Evolutionary conservation across 73 alveolate species (phyloP).

Genomic region (Tetrahymena thermophila): DNA sequence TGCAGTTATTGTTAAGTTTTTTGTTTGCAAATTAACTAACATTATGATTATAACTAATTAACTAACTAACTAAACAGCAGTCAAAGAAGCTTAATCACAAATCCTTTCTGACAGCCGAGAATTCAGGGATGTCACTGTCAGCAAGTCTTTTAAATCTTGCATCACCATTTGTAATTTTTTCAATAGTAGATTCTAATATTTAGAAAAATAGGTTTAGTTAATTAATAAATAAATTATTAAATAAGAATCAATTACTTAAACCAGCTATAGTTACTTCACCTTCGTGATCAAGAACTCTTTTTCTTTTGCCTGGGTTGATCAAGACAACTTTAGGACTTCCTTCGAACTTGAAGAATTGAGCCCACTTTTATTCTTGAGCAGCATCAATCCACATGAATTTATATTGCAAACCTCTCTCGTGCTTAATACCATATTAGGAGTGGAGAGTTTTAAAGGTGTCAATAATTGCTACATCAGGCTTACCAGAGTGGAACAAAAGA

Average conservation of each 20-base stretch:
- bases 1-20: not conserved
- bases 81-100: not conserved
- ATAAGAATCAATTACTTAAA: not conserved
- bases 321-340: slow-evolving; percentile 52
- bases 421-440: not conserved
- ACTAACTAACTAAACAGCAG: not conserved
- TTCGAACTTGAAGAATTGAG: slow-evolving; percentile 32
- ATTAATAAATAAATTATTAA: too few relatives aligned
- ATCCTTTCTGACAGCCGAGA: not conserved
- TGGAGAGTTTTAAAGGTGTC: slow-evolving; percentile 9
- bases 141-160: slow-evolving; percentile 39
- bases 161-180: slow-evolving; percentile 43
- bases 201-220: not conserved
- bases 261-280: not conserved
- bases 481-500: slow-evolving; percentile 24
- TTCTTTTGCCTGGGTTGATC: slow-evolving; percentile 70
- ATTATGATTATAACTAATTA: not conserved
- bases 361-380: slow-evolving; percentile 32
- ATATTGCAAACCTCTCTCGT: slow-evolving; percentile 38
- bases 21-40: too few relatives aligned
- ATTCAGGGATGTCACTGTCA: slow-evolving; percentile 28
- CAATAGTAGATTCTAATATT: slow-evolving; percentile 15
- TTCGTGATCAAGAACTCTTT: slow-evolving; percentile 55
- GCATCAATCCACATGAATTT: slow-evolving; percentile 46
- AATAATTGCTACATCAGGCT: slow-evolving; percentile 11